Percentiles rank a stretch among this genome's conserved stretches.
Evolutionary conservation across 78 protist genomes (phyloP).

Genomic region (Cyanophora paradoxa): DNA sequence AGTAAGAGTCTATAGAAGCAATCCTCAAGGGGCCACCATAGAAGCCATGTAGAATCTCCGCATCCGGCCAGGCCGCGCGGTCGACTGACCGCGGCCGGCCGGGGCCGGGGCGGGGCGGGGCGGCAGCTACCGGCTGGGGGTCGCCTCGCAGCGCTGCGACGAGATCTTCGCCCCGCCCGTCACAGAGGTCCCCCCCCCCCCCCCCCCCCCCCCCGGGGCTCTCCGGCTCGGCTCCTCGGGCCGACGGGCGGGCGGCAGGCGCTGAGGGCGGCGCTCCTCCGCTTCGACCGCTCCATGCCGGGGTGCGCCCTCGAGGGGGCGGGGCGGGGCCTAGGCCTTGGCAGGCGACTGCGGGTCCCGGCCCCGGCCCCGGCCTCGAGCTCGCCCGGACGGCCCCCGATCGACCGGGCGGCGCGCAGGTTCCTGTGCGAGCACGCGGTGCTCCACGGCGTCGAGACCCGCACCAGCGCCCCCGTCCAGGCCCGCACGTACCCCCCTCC

Average conservation of each 20-base stretch:
- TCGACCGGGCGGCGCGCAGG: neutral
- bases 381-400: neutral
- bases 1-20: too few relatives aligned
- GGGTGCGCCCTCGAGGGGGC: neutral
- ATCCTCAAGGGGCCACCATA: too few relatives aligned
- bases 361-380: neutral
- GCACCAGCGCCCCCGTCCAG: constrained; percentile 6
- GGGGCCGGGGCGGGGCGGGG: too few relatives aligned
- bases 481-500: too few relatives aligned
- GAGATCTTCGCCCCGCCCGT: neutral
- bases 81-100: constrained; percentile 3
- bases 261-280: neutral
- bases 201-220: neutral
- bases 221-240: neutral
- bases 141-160: neutral
- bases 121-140: constrained; percentile 21
- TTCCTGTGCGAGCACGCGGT: constrained; percentile 3
- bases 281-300: neutral
- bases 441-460: constrained; percentile 36
- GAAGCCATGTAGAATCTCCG: too few relatives aligned
- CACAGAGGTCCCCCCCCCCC: too few relatives aligned
- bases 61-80: too few relatives aligned
- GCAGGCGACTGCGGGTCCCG: too few relatives aligned
- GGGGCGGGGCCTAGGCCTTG: neutral
- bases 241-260: neutral